Conservation (phyloP, 2,329 filamentous ascomycete species). For the Clarireedia monteithiana region DNA sequence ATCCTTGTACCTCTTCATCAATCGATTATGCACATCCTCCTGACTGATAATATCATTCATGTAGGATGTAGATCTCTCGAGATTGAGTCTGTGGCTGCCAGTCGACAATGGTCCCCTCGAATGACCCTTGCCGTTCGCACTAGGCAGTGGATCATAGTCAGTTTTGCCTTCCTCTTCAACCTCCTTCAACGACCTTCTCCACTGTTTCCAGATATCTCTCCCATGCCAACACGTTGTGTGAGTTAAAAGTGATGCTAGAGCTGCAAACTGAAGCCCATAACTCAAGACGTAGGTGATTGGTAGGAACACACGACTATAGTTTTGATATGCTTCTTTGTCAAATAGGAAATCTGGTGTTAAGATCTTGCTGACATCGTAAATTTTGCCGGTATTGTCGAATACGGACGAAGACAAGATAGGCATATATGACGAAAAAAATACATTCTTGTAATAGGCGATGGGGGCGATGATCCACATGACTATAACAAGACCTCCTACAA, state of each 20-base stretch:
- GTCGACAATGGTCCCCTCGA: conserved; percentile 3
- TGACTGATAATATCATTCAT: conserved; percentile 50
- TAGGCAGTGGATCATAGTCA: conserved; percentile 44
- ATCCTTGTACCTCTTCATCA: conserved; percentile 78
- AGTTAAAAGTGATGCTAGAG: conserved; percentile 68
- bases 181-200: conserved; percentile 61
- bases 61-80: conserved; percentile 34
- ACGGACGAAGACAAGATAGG: conserved; percentile 78
- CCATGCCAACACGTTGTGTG: conserved; percentile 83
- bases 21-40: conserved; percentile 76
- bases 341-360: conserved; percentile 72
- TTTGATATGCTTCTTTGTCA: conserved; percentile 65
- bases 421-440: conserved; percentile 76
- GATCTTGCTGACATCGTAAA: conserved; percentile 76
- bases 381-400: conserved; percentile 74
- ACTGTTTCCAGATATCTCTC: conserved; percentile 71
- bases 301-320: conserved; percentile 78
- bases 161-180: conserved; percentile 43
- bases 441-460: conserved; percentile 71
- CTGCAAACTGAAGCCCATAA: conserved; percentile 81
- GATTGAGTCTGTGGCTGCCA: conserved; percentile 9
- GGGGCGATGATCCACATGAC: conserved; percentile 83
- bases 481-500: conserved; percentile 68
- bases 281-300: conserved; percentile 83
- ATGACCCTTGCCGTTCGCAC: conserved; percentile 4